These are phyloP conservation scores for Stagonosporopsis chrysanthemi DNA, from an alignment of 2,329 filamentous ascomycete genomes.

Conservation along the genomic window DNA sequence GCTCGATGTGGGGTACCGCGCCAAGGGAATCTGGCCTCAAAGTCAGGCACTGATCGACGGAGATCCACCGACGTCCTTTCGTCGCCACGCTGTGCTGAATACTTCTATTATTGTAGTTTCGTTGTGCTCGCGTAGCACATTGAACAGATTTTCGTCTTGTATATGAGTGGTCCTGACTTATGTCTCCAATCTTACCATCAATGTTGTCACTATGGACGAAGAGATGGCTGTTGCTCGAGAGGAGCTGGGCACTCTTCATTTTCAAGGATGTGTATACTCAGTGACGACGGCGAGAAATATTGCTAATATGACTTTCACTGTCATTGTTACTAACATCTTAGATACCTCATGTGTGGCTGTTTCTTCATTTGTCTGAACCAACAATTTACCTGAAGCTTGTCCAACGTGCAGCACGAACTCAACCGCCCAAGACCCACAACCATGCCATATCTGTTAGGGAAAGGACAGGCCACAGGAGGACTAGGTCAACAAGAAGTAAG, in stretches of 20 bases:
- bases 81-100: not conserved
- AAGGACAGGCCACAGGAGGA: not conserved
- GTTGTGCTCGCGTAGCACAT: not conserved
- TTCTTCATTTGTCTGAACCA: not conserved
- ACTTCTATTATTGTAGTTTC: not conserved
- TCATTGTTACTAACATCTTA: not conserved
- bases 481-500: not conserved
- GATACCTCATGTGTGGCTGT: not conserved
- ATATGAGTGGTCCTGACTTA: too few species aligned
- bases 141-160: not conserved
- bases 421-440: not conserved
- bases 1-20: slow-evolving; percentile 18
- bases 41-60: slow-evolving; percentile 14
- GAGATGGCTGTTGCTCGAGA: not conserved
- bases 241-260: too few species aligned
- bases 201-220: not conserved
- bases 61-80: not conserved
- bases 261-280: too few species aligned
- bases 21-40: slow-evolving; percentile 19
- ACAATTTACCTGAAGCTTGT: not conserved
- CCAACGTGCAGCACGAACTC: not conserved
- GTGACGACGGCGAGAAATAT: too few species aligned
- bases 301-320: not conserved
- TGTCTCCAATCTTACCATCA: not conserved
- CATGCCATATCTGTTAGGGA: slow-evolving; percentile 2